Evolutionary conservation across 169 alveolate species (phyloP).

Genomic region (Plasmodium gonderi): DNA sequence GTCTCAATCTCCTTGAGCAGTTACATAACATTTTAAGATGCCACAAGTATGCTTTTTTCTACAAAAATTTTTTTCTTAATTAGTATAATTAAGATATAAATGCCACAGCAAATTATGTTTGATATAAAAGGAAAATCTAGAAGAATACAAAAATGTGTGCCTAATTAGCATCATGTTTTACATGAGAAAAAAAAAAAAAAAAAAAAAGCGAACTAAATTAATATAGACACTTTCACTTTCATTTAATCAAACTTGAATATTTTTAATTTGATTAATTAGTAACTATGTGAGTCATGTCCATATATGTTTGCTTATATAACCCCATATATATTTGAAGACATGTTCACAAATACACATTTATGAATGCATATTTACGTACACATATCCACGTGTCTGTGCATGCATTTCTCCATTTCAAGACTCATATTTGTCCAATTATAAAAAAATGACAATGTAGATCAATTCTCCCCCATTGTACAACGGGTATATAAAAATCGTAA

Average conservation of each 20-base stretch:
- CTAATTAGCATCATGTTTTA: not conserved
- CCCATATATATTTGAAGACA: not conserved
- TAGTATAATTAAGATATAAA: not conserved
- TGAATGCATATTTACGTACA: not conserved
- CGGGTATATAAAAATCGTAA: too few species aligned
- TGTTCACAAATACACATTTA: not conserved
- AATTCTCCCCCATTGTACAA: too few species aligned
- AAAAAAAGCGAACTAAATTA: too few species aligned
- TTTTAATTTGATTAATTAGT: too few species aligned
- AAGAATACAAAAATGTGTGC: too few species aligned
- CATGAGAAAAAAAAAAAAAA: not conserved
- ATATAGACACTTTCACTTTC: too few species aligned
- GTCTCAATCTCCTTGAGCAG: not conserved
- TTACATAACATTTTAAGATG: not conserved
- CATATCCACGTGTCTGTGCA: not conserved
- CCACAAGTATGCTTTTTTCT: not conserved
- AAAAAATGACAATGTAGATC: too few species aligned
- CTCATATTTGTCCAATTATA: too few species aligned
- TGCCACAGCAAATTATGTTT: not conserved
- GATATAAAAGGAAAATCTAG: too few species aligned
- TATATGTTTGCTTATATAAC: not conserved
- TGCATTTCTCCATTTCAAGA: too few species aligned
- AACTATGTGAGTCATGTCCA: too few species aligned
- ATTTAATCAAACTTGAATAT: too few species aligned
- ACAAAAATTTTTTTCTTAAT: not conserved